Base-by-base conservation (phyloP, 768 basidiomycete genomes). In the Hygrocybe punicea region DNA sequence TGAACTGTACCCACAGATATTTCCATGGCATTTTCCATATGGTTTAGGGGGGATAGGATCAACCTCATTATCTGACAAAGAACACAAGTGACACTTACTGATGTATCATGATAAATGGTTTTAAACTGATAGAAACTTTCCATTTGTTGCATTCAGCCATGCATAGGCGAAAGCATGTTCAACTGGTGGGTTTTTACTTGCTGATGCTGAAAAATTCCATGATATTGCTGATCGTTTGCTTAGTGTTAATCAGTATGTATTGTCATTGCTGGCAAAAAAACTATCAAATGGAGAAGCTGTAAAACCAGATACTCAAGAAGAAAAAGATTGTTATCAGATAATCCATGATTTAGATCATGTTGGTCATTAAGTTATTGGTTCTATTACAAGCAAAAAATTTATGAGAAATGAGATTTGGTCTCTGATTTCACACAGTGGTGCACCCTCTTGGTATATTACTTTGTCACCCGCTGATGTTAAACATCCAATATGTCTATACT, bases 81-180 rank as follows among this genome's bases (percentile, higher is more conserved):
- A 17, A 7, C 69, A 71, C 29, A 70, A 69, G 17, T 37, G 58
- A 44, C 53, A 63, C 10, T 50, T 71, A 1, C 53, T 78, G 0
- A 62, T 72, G 66, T 78, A 75, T n/a, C 36, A 37, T 56, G 76
- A 78, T 45, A 73, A 74, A 17, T 50, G 68, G 0, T 77, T 73
- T 65, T 75, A 79, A 51, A 52, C 29, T 0, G 75, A 80, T 56
- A 17, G 57, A 0, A 61, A 65, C 33, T 80, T 76, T 57, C 64
- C 73, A 0, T 68, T 78, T 21, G 58, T 76, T 14, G 69, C 67
- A 0, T 78, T 78, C 51, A 78, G 71, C 48, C 74, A 78, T 50
- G 59, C 69, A 23, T 78, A 78, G 46, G 65, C 78, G 2, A 72
- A 69, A 45, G 56, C 53, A 1, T 62, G 67, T 2, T 59, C 66